Conservation (phyloP, 805 yeast genomes). For the Candida ascalaphidarum region DNA sequence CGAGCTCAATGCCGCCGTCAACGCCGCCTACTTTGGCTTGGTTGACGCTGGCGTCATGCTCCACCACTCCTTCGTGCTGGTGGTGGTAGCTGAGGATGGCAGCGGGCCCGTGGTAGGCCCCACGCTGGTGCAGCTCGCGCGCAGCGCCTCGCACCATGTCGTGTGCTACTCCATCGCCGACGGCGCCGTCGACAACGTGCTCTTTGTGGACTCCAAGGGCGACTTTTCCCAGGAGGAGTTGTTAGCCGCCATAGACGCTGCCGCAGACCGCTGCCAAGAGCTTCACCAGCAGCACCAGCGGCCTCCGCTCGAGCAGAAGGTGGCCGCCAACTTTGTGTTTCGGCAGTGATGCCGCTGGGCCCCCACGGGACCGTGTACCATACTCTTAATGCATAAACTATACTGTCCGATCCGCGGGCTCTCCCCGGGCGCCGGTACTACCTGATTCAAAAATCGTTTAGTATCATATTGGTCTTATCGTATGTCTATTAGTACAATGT, state of each 20-base stretch:
- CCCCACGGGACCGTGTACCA: too few species aligned
- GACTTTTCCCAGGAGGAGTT: slow-evolving; percentile 51
- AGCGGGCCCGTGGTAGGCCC: slow-evolving; percentile 38
- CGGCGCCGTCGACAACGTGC: slow-evolving; percentile 42
- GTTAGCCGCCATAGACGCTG: slow-evolving; percentile 41
- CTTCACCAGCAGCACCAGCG: slow-evolving; percentile 40
- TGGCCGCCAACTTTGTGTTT: slow-evolving; percentile 57
- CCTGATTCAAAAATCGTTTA: too few species aligned
- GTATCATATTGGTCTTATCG: neutral
- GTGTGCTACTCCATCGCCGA: slow-evolving; percentile 51
- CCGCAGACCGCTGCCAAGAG: slow-evolving; percentile 38
- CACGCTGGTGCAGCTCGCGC: slow-evolving; percentile 28
- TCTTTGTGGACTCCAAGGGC: slow-evolving; percentile 72
- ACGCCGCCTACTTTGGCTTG: slow-evolving; percentile 66
- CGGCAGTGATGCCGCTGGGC: slow-evolving; percentile 6
- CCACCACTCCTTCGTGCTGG: slow-evolving; percentile 51
- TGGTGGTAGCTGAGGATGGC: slow-evolving; percentile 17
- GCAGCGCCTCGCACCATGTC: slow-evolving; percentile 53
- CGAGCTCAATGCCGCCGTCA: slow-evolving; percentile 63
- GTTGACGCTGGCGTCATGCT: slow-evolving; percentile 75
- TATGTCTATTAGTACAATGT: slow-evolving; percentile 33
- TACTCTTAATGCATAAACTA: too few species aligned
- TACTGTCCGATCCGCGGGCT: too few species aligned
- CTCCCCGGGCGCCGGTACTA: too few species aligned
- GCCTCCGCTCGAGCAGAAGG: slow-evolving; percentile 35